Evolutionary conservation across 78 protist genomes (phyloP), one percentile per base, ranked within the genome.

Genomic region (Emiliania huxleyi): DNA sequence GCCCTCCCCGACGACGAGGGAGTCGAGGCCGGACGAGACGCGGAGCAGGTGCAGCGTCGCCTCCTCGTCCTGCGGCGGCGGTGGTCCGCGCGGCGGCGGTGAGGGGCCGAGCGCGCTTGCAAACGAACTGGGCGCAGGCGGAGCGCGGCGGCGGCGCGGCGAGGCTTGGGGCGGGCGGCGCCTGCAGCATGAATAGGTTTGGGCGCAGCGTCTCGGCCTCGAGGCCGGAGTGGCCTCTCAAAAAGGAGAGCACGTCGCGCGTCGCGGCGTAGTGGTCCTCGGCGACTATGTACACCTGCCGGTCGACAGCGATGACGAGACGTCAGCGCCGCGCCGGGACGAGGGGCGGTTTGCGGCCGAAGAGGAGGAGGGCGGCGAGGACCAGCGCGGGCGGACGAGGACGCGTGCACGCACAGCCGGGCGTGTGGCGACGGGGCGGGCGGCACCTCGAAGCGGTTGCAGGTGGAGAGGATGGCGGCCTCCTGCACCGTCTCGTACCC

Each of bases 361-460:
- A n/a, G n/a, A n/a, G n/a, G n/a, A n/a, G n/a, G n/a, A n/a, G n/a
- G n/a, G n/a, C n/a, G n/a, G n/a, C n/a, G n/a, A n/a, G n/a, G n/a
- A n/a, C n/a, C n/a, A n/a, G n/a, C n/a, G n/a, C n/a, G n/a, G n/a
- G n/a, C n/a, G n/a, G n/a, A n/a, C n/a, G n/a, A n/a, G n/a, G n/a
- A n/a, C n/a, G n/a, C n/a, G n/a, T n/a, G n/a, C n/a, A n/a, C n/a
- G n/a, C n/a, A n/a, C n/a, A n/a, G n/a, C n/a, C n/a, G n/a, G n/a
- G n/a, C n/a, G n/a, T n/a, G n/a, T 88, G 62, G 48, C 69, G 49
- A n/a, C n/a, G n/a, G n/a, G n/a, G n/a, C n/a, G n/a, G n/a, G n/a
- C n/a, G n/a, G n/a, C n/a, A n/a, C n/a, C 92, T 93, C 95, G 73
- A 93, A 93, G 40, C 95, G 89, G 90, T 93, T 93, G 95, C 95